These are phyloP conservation scores for Yamadazyma nakazawae DNA, from an alignment of 805 yeast genomes.

Conservation along the genomic window DNA sequence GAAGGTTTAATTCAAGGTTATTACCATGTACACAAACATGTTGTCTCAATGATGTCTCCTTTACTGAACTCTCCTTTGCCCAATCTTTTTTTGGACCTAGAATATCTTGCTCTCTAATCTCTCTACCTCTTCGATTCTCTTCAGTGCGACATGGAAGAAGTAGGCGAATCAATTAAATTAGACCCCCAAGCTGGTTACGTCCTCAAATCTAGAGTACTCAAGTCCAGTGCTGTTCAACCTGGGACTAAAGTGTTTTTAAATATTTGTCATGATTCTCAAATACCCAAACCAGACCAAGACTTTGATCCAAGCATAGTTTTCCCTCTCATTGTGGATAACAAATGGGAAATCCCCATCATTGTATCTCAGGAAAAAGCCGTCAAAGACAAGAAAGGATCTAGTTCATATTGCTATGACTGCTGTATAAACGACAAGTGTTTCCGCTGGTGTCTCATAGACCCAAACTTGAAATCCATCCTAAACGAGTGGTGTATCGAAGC, in stretches of 20 bases:
- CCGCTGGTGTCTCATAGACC: constrained; percentile 56
- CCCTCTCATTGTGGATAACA: constrained; percentile 59
- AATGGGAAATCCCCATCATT: constrained; percentile 85
- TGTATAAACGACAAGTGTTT: constrained; percentile 64
- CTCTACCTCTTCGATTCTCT: no score
- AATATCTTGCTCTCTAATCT: no score
- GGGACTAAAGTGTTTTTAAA: constrained; percentile 72
- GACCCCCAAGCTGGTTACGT: constrained; percentile 71
- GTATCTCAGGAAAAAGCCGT: constrained; percentile 57
- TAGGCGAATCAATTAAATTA: constrained; percentile 20
- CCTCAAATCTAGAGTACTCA: constrained; percentile 55
- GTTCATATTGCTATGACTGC: constrained; percentile 73
- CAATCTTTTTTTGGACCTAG: no score
- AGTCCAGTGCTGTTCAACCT: constrained; percentile 21
- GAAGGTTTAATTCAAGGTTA: not conserved
- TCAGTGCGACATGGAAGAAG: constrained; percentile 11
- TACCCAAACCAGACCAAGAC: constrained; percentile 57
- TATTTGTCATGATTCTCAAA: constrained; percentile 60
- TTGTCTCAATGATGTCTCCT: no score
- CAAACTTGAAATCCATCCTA: constrained; percentile 59
- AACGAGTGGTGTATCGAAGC: constrained; percentile 85
- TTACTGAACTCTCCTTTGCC: no score
- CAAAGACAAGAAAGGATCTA: constrained; percentile 66
- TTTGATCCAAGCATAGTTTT: constrained; percentile 59
- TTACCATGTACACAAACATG: no score